phyloP scores from a whole-genome alignment of 2,329 filamentous ascomycete species.

The Ophiostoma sp. region DNA sequence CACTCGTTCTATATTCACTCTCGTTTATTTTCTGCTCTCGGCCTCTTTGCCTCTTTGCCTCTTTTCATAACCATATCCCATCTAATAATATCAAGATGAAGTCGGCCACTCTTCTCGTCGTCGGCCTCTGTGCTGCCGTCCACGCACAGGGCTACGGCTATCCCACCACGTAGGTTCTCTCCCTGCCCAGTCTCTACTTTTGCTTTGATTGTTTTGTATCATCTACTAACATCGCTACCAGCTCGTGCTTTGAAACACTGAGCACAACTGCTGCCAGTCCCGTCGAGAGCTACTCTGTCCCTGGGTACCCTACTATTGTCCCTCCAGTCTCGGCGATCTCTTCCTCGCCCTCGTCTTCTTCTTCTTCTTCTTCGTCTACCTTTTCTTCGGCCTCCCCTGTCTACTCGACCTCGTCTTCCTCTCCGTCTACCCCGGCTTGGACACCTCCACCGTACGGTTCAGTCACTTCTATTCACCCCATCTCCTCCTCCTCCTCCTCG shows the following conservation, averaged over 20 bases:
- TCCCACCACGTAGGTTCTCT: not conserved
- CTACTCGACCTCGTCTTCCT: not conserved
- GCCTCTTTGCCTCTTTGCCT: not conserved
- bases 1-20: not conserved
- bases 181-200: not conserved
- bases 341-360: not conserved
- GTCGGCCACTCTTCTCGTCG: not conserved
- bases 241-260: not conserved
- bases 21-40: not conserved
- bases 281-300: not conserved
- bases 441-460: not conserved
- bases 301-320: not conserved
- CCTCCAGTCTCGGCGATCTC: not conserved
- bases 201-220: no score
- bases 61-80: not conserved
- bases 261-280: not conserved
- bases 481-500: not conserved
- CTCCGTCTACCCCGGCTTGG: not conserved
- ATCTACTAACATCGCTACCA: not conserved
- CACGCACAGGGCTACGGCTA: not conserved
- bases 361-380: not conserved
- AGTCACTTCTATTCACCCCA: not conserved
- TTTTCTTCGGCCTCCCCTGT: not conserved
- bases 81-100: conserved; percentile 1
- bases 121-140: not conserved